Base-by-base conservation (phyloP, 2,329 filamentous ascomycete genomes). In the Purpureocillium lavendulum region DNA sequence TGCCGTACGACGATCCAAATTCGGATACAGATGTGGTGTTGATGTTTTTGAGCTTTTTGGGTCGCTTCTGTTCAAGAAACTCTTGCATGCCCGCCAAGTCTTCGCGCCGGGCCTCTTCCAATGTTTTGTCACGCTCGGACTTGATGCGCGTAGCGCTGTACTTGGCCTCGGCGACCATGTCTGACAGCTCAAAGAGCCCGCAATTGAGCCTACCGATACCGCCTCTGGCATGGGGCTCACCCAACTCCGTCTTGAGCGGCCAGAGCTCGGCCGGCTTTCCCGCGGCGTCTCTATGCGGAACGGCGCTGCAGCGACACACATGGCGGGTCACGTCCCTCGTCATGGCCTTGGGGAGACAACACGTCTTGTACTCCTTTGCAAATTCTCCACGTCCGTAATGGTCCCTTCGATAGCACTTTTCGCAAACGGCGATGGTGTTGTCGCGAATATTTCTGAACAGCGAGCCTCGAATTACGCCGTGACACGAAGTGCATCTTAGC, bases 341-440 rank as follows among this genome's bases (percentile, higher is more conserved):
- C 7, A 62, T 51, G 2, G 42, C 45, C 1, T 51, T 41, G 0
- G 48, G 33, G 1, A 62, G 45, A 16, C 56, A 50, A 36, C 51
- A 60, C 28, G 60, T 51, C 37, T 65, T 64, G 40, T 61, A 58
- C 9, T 48, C 35, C 42, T 64, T 64, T 2, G 39, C 35, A 40
- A 53, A 61, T 1, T 43, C 38, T 4, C 37, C 17, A 4, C 55
- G 44, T 7, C 55, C 55, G 30, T 57, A 56, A 39, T 56, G 49
- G 1, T 44, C 41, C 4, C 42, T 33, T 17, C 56, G 42, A 40
- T 63, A 64, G 42, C 62, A 65, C 14, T 35, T 37, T 37, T 64
- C 59, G 41, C 59, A 63, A n/a, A 63, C 30, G 3, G 35, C 13
- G 0, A 41, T 40, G 10, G 38, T 36, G 12, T 47, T 24, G 4